These are phyloP conservation scores for Cairneyella variabilis DNA, from an alignment of 495 filamentous ascomycete genomes.

Conservation along the genomic window DNA sequence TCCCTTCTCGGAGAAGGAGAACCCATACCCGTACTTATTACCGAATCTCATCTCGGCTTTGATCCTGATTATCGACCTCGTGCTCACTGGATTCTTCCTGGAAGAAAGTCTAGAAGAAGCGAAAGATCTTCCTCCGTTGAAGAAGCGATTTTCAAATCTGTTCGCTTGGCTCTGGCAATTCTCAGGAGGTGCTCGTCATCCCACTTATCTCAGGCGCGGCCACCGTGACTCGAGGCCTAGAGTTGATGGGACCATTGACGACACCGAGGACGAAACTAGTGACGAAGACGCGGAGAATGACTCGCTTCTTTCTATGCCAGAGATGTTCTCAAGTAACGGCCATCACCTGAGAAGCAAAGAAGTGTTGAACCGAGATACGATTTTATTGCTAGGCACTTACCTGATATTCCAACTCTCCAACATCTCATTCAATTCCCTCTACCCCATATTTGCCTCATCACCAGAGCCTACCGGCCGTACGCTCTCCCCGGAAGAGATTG, in stretches of 20 bases:
- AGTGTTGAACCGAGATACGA: constrained; percentile 72
- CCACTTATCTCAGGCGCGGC: constrained; percentile 50
- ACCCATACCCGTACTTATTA: constrained; percentile 74
- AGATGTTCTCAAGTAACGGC: constrained; percentile 25
- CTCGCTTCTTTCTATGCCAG: constrained; percentile 21
- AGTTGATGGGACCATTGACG: constrained; percentile 31
- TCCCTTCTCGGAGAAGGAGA: constrained; percentile 43
- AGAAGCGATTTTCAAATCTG: constrained; percentile 52
- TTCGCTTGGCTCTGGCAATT: constrained; percentile 76
- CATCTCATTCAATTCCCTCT: constrained; percentile 26
- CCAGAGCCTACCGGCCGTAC: constrained; percentile 69
- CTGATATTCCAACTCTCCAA: constrained; percentile 28
- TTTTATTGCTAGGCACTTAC: constrained; percentile 55
- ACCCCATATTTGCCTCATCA: constrained; percentile 75
- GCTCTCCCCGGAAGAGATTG: constrained; percentile 75
- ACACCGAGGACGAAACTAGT: constrained; percentile 26
- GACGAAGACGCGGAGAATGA: constrained; percentile 24
- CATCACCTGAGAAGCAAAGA: constrained; percentile 42
- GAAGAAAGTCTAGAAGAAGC: constrained; percentile 85
- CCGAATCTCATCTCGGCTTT: constrained; percentile 76
- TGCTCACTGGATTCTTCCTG: constrained; percentile 70
- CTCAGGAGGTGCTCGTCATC: constrained; percentile 49
- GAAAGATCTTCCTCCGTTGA: constrained; percentile 57
- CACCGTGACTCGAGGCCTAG: constrained; percentile 22
- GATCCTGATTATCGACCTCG: constrained; percentile 68